phyloP scores from a whole-genome alignment of 192 early-diverging fungal genomes.

The Podila epigama region DNA sequence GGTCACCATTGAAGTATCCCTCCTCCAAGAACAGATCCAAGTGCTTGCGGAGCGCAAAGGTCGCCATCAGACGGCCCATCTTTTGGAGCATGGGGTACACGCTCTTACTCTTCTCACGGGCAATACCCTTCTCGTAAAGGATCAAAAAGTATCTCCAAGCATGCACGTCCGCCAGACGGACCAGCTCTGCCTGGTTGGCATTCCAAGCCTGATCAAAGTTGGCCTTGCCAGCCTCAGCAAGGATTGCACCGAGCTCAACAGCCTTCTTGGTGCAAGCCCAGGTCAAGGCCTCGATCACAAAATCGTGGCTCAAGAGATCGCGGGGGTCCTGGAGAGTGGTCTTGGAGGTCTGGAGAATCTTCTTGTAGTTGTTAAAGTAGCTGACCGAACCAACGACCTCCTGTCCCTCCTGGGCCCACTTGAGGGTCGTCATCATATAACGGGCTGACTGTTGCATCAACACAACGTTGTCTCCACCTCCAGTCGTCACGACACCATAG shows the following conservation, averaged over 20 bases:
- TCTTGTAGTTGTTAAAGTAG: constrained; percentile 41
- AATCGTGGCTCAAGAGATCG: constrained; percentile 20
- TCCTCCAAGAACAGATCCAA: constrained; percentile 53
- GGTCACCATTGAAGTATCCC: constrained; percentile 52
- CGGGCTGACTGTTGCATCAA: constrained; percentile 53
- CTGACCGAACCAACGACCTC: constrained; percentile 34
- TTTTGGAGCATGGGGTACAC: constrained; percentile 44
- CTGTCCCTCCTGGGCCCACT: constrained; percentile 19
- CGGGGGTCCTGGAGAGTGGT: constrained; percentile 21
- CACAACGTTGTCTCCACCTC: constrained; percentile 44
- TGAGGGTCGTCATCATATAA: constrained; percentile 18
- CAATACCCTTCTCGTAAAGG: constrained; percentile 19
- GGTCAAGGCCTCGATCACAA: constrained; percentile 20
- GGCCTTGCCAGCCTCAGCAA: constrained; percentile 9
- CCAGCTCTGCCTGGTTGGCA: constrained; percentile 32
- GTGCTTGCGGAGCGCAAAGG: constrained; percentile 44
- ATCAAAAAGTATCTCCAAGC: constrained; percentile 31
- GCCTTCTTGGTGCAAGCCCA: constrained; percentile 33
- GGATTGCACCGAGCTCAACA: background rate
- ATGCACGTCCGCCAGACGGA: constrained; percentile 40
- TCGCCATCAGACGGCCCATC: constrained; percentile 48
- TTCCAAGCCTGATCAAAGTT: constrained; percentile 31
- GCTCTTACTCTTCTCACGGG: constrained; percentile 3
- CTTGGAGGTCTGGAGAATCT: constrained; percentile 7
- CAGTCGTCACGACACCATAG: constrained; percentile 68